These are phyloP conservation scores for Chlorella sp. DNA, from an alignment of 139 green algal species.

Conservation along the genomic window DNA sequence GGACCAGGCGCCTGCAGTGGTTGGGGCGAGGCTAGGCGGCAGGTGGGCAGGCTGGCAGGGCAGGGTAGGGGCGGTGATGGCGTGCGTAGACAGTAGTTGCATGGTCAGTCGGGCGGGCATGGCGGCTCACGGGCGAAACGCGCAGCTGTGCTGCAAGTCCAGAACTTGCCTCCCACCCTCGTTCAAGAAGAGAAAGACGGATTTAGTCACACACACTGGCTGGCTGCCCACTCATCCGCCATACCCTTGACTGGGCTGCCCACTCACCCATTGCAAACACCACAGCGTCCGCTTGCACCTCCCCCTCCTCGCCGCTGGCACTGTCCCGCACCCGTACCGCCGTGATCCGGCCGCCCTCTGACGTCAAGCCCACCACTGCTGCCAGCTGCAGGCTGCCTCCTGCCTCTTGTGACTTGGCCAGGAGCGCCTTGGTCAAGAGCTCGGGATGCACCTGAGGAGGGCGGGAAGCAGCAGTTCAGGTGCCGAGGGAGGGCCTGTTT, in stretches of 20 bases:
- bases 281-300: slow-evolving; percentile 62
- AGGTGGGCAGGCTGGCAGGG: too few relatives aligned
- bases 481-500: not conserved
- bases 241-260: not conserved
- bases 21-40: not conserved
- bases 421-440: slow-evolving; percentile 71
- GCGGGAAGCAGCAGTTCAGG: not conserved
- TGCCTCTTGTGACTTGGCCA: slow-evolving; percentile 51
- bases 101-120: not conserved
- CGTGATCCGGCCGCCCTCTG: slow-evolving; percentile 40
- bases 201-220: not conserved
- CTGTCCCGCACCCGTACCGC: slow-evolving; percentile 18
- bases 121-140: not conserved
- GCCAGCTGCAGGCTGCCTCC: slow-evolving; percentile 58
- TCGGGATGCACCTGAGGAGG: slow-evolving; percentile 75
- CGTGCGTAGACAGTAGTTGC: too few relatives aligned
- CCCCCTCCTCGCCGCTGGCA: not conserved
- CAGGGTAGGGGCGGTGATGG: too few relatives aligned
- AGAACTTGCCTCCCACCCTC: not conserved
- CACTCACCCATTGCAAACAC: slow-evolving; percentile 75
- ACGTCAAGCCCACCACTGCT: slow-evolving; percentile 53
- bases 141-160: not conserved
- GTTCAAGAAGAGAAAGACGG: not conserved
- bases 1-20: slow-evolving; percentile 68
- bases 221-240: slow-evolving; percentile 36